These are phyloP conservation scores for Claviceps sp. DNA, from an alignment of 2,329 filamentous ascomycete species.

Conservation along the genomic window DNA sequence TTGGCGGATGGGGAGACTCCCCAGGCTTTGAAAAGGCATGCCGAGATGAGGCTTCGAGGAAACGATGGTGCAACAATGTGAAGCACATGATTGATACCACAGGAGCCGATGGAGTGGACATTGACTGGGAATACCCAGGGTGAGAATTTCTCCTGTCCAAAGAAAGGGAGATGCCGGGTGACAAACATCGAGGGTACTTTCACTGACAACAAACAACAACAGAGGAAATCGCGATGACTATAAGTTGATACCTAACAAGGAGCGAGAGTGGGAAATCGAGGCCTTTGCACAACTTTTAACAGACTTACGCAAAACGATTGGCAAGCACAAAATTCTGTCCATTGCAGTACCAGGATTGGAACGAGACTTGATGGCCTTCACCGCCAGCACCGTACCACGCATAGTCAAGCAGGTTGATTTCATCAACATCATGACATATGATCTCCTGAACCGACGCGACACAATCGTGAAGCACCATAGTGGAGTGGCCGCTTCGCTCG, in stretches of 20 bases:
- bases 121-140: constrained; percentile 55
- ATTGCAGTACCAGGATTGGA: constrained; percentile 54
- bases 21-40: constrained; percentile 47
- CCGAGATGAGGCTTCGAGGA: constrained; percentile 34
- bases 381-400: constrained; percentile 38
- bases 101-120: constrained; percentile 50
- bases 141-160: constrained; percentile 10
- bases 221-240: constrained; percentile 60
- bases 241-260: constrained; percentile 46
- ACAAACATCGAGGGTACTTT: neutral
- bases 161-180: too few species aligned
- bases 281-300: constrained; percentile 49
- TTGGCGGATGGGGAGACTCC: constrained; percentile 64
- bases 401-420: constrained; percentile 50
- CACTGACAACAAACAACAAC: neutral
- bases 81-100: constrained; percentile 46
- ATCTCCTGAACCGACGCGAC: constrained; percentile 57
- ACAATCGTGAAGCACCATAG: constrained; percentile 50
- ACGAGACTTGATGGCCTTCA: constrained; percentile 56
- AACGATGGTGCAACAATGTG: constrained; percentile 50
- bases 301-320: constrained; percentile 44
- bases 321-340: constrained; percentile 44
- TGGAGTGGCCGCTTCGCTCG: constrained; percentile 41
- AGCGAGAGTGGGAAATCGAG: constrained; percentile 47
- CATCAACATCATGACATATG: constrained; percentile 58